Conservation (phyloP, 306 rosid genomes). For the Macrotyloma uniflorum region DNA sequence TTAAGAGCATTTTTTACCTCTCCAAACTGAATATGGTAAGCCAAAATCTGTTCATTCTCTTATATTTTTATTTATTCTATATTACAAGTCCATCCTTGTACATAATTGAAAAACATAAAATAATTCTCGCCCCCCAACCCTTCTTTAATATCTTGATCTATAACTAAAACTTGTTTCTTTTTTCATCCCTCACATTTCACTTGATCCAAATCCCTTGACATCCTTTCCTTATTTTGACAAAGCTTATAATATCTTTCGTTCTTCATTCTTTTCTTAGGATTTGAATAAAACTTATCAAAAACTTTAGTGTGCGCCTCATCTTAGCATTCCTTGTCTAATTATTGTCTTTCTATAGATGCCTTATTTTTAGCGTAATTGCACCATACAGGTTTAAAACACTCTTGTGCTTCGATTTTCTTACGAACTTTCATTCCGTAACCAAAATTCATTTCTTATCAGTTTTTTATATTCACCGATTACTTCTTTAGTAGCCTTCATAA, state of each 20-base stretch:
- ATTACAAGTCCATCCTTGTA: neutral
- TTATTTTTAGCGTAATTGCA: neutral
- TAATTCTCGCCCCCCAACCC: neutral
- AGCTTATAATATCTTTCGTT: neutral
- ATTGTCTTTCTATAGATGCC: neutral
- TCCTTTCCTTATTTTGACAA: neutral
- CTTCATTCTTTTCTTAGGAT: neutral
- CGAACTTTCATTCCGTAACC: neutral
- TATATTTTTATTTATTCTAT: neutral
- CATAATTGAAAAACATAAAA: neutral
- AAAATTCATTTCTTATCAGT: neutral
- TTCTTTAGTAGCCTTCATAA: neutral
- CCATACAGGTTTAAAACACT: neutral
- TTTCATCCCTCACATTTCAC: neutral
- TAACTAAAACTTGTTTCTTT: neutral
- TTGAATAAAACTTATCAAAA: neutral
- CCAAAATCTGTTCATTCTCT: neutral
- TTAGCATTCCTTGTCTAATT: neutral
- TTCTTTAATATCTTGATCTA: neutral
- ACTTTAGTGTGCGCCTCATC: neutral
- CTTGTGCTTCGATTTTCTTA: neutral
- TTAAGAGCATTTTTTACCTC: neutral
- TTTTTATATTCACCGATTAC: neutral
- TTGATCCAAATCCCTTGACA: neutral
- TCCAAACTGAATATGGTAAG: neutral